Conservation (phyloP, 164 flowering plant species). For the Santalum album region DNA sequence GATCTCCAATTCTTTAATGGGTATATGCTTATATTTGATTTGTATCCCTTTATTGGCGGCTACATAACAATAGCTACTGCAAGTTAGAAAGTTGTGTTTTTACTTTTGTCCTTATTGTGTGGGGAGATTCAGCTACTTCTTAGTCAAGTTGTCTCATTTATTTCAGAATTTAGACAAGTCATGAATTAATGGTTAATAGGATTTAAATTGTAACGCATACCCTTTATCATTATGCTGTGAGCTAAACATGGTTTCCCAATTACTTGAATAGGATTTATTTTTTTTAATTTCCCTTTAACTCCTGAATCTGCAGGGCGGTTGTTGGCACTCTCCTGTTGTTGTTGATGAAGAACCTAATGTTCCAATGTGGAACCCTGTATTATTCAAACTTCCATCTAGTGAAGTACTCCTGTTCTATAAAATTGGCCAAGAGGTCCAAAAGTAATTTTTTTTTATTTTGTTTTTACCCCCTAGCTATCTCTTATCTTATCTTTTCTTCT, state of each 20-base stretch:
- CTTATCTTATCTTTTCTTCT: background rate
- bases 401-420: constrained; percentile 82
- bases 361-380: constrained; percentile 96
- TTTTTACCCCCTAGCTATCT: background rate
- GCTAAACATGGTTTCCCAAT: background rate
- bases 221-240: background rate
- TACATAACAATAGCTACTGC: too few species aligned
- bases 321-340: constrained; percentile 55
- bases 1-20: too few species aligned
- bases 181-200: too few species aligned
- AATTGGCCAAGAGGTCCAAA: constrained; percentile 78
- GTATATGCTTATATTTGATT: too few species aligned
- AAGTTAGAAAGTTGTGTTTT: too few species aligned
- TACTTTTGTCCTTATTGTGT: too few species aligned
- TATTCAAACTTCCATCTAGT: constrained; percentile 64
- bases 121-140: too few species aligned
- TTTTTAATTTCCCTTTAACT: background rate
- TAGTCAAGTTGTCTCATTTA: too few species aligned
- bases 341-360: constrained; percentile 63
- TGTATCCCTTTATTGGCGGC: too few species aligned
- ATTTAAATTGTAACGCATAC: too few species aligned
- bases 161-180: too few species aligned
- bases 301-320: constrained; percentile 49
- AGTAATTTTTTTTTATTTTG: constrained; percentile 42
- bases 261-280: too few species aligned